phyloP scores from a whole-genome alignment of 345 rosid genomes.

The Euphorbia peplus region DNA sequence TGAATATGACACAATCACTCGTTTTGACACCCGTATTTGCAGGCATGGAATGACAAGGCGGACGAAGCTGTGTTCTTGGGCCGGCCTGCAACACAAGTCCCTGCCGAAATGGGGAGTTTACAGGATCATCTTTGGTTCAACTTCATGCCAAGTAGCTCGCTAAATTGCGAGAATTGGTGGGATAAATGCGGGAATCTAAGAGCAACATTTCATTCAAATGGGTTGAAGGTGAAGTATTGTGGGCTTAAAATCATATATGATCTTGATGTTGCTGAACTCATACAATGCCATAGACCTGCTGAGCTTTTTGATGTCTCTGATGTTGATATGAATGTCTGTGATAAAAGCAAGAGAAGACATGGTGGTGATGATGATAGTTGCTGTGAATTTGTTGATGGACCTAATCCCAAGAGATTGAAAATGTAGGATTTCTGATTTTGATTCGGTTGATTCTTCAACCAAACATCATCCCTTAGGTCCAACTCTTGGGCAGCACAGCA shows the following conservation, averaged over 20 bases:
- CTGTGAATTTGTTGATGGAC: background rate
- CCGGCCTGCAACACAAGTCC: background rate
- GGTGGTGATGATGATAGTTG: background rate
- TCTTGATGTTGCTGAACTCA: constrained; percentile 2
- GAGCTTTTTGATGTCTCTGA: background rate
- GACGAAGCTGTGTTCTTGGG: background rate
- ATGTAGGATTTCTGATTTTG: background rate
- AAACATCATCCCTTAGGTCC: too few species aligned
- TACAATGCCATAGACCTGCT: background rate
- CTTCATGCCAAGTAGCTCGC: constrained; percentile 1
- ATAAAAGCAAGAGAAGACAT: constrained; percentile 7
- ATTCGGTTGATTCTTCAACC: too few species aligned
- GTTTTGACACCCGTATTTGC: background rate
- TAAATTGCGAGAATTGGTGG: constrained; percentile 3
- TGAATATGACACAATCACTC: too few species aligned
- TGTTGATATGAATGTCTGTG: background rate
- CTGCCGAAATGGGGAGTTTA: background rate
- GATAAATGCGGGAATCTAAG: background rate
- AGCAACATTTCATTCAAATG: background rate
- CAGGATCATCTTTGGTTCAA: background rate
- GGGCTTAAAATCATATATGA: constrained; percentile 8
- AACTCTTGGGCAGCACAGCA: too few species aligned
- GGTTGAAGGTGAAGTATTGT: constrained; percentile 3
- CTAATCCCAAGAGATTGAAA: background rate
- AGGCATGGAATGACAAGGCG: background rate